Base-by-base conservation (phyloP, 179 eudicot genomes). In the Nepenthes alata region DNA sequence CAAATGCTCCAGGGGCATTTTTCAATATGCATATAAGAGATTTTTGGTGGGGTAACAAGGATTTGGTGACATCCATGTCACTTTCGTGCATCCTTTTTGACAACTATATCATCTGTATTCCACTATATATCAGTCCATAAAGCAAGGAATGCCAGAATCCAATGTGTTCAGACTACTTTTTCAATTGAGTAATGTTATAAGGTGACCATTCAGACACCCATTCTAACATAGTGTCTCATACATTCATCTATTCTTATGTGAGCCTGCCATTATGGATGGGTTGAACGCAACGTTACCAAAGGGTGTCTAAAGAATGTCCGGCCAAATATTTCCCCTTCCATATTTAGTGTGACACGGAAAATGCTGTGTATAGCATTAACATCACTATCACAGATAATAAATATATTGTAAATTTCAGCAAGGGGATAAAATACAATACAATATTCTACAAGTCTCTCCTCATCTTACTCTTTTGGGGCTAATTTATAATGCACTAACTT, bases 51-150 rank as follows among this genome's bases (percentile, higher is more conserved):
- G 58, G 60, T 64, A 60, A 4, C 65, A 60, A 58, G 39, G 53
- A 70, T 44, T 59, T 63, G 47, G 74, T 71, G 74, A 51, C 61
- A 71, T 53, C 60, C 73, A 70, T 61, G 41, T 58, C 68, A 64
- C n/a, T 34, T 11, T 56, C 1, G 6, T 57, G 36, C 15, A 12
- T 47, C 36, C 36, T 54, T 34, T 3, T 5, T 50, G 53, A 11
- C 41, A 64, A 16, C 13, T 38, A 7, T 62, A 0, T 52, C 58
- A 13, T 6, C 52, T 5, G 7, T 11, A 11, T 11, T 50, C 53
- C 53, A 50, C 53, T 2, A 50, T 10, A 50, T 5, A 50, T 10
- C 53, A 2, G 53, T 54, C 36, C 57, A 4, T 15, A 25, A 34
- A 7, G 57, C 9, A 11, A 34, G 13, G 36, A 34, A 14, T 4